Evolutionary conservation across 768 basidiomycete genomes (phyloP).

Genomic region (Artomyces pyxidatus): DNA sequence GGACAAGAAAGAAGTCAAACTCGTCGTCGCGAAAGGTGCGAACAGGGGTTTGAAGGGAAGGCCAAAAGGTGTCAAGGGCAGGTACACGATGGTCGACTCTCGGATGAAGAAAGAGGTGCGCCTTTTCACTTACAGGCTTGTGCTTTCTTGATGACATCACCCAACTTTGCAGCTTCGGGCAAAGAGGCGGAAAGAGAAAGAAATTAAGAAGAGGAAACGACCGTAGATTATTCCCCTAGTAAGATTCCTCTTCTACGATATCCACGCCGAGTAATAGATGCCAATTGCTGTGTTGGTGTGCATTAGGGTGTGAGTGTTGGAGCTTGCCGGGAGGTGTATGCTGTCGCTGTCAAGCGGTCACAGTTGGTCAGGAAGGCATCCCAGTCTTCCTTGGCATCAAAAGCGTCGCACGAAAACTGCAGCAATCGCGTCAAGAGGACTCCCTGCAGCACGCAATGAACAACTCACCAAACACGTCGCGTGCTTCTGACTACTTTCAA

Average conservation of each 20-base stretch:
- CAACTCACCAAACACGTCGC: slow-evolving; percentile 45
- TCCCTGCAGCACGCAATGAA: not conserved
- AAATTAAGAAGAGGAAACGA: slow-evolving; percentile 50
- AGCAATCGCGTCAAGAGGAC: not conserved
- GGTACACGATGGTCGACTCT: slow-evolving; percentile 90
- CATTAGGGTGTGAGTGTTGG: too few species aligned
- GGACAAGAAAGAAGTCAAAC: slow-evolving; percentile 65
- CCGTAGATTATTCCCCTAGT: slow-evolving; percentile 16
- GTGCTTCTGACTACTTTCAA: slow-evolving; percentile 44
- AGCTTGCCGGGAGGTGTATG: slow-evolving; percentile 12
- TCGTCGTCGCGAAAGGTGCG: slow-evolving; percentile 87
- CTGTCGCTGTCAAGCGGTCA: slow-evolving; percentile 32
- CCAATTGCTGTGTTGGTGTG: too few species aligned
- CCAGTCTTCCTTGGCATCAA: slow-evolving; percentile 36
- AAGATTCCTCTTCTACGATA: not conserved
- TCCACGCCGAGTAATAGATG: too few species aligned
- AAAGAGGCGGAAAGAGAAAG: slow-evolving; percentile 72
- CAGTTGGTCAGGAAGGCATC: slow-evolving; percentile 33
- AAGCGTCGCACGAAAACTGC: slow-evolving; percentile 40
- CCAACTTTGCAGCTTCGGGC: slow-evolving; percentile 67
- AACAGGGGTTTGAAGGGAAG: slow-evolving; percentile 88
- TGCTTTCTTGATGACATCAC: slow-evolving; percentile 1
- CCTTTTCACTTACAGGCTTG: slow-evolving; percentile 8
- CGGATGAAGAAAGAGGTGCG: slow-evolving; percentile 89
- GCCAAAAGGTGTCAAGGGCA: slow-evolving; percentile 93